Percentiles rank a stretch among this genome's conserved stretches.
Conservation (phyloP, 2,329 filamentous ascomycete species). For the Xylaria sp. region DNA sequence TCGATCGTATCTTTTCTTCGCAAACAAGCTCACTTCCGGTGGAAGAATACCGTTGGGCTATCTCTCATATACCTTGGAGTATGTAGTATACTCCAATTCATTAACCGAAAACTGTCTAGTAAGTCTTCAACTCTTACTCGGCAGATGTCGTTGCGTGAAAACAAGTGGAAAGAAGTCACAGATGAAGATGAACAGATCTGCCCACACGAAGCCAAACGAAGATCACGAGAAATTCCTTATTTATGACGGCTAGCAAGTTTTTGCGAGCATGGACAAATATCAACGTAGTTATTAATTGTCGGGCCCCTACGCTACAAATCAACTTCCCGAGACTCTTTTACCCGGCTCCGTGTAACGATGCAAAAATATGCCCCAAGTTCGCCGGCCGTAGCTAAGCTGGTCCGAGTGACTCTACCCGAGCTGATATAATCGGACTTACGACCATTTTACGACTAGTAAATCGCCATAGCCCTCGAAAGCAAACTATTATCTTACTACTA, state of each 20-base stretch:
- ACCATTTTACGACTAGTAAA: background rate
- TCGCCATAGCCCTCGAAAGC: background rate
- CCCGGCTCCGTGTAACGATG: conserved; percentile 19
- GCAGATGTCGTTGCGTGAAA: background rate
- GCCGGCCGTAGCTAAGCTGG: background rate
- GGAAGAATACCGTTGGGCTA: background rate
- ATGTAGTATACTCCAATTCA: background rate
- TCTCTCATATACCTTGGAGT: background rate
- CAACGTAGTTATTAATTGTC: background rate
- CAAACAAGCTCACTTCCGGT: background rate
- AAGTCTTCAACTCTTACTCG: background rate
- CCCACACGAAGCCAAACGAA: background rate
- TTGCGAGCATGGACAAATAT: background rate
- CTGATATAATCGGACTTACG: background rate
- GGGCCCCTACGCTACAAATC: background rate
- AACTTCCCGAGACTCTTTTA: background rate
- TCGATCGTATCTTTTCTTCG: background rate
- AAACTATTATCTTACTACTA: background rate
- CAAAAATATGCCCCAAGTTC: background rate
- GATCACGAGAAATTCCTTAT: background rate
- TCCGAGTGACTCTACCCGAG: conserved; percentile 1
- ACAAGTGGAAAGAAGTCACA: background rate
- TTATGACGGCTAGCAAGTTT: background rate
- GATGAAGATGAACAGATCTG: background rate
- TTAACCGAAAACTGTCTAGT: background rate